Percentiles rank a stretch among this genome's conserved stretches.
phyloP scores from a whole-genome alignment of 1,139 yeast genomes.

The Suhomyces kunorum region DNA sequence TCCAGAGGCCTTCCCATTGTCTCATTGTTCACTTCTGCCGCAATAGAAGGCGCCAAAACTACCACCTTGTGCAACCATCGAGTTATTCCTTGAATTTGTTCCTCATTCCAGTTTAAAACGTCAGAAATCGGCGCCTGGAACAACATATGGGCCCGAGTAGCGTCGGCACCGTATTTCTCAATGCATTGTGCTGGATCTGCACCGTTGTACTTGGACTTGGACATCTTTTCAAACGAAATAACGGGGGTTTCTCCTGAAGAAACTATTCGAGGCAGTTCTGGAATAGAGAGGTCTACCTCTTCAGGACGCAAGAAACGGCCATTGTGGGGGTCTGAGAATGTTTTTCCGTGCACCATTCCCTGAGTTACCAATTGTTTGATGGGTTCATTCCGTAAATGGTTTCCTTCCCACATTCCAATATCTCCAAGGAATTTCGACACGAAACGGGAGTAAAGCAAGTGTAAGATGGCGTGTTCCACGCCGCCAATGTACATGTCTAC shows the following conservation, averaged over 20 bases:
- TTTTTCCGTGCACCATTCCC: conserved; percentile 97
- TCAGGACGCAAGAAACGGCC: conserved; percentile 78
- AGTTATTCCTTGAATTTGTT: conserved; percentile 80
- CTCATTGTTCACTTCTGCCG: not conserved
- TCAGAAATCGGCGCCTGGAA: conserved; percentile 91
- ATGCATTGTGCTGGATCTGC: conserved; percentile 86
- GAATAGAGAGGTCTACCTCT: conserved; percentile 53
- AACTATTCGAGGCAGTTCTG: conserved; percentile 47
- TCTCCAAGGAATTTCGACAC: conserved; percentile 73
- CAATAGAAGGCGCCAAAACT: conserved; percentile 22
- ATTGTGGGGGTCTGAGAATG: conserved; percentile 68
- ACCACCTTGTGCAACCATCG: conserved; percentile 78
- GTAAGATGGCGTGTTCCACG: conserved; percentile 93
- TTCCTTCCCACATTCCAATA: conserved; percentile 54
- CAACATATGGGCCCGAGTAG: conserved; percentile 89
- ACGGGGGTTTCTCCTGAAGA: conserved; percentile 53
- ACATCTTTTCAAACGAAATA: conserved; percentile 84
- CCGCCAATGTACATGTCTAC: conserved; percentile 94
- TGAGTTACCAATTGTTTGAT: conserved; percentile 79
- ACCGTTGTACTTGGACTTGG: conserved; percentile 92
- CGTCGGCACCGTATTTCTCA: conserved; percentile 84
- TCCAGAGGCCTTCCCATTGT: not conserved
- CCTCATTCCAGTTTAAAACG: conserved; percentile 85
- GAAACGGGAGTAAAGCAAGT: conserved; percentile 81
- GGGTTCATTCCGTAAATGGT: conserved; percentile 66